Conservation (phyloP, 2,329 filamentous ascomycete species). For the Pseudogymnoascus sp. region DNA sequence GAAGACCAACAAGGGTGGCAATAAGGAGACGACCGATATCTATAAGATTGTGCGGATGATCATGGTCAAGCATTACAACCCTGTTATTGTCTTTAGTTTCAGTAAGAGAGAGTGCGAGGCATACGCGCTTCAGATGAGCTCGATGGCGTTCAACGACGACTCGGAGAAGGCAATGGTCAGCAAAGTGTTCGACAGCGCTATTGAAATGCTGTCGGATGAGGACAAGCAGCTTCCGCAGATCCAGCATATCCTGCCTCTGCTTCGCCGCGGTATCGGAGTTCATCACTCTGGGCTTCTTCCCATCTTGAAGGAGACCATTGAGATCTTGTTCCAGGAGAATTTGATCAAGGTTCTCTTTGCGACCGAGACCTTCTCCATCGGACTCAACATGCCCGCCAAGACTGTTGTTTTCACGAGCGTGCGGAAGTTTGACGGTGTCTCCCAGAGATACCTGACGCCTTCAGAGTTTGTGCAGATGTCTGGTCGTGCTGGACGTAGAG, state of each 20-base stretch:
- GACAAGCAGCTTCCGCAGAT: conserved; percentile 88
- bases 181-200: conserved; percentile 89
- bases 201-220: conserved; percentile 85
- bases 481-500: conserved; percentile 89
- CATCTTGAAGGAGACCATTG: conserved; percentile 96
- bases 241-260: conserved; percentile 75
- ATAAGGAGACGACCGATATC: conserved; percentile 68
- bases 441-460: conserved; percentile 75
- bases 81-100: conserved; percentile 98
- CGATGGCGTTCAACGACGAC: conserved; percentile 89
- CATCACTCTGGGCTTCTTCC: conserved; percentile 94
- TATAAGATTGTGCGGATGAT: conserved; percentile 99
- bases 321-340: conserved; percentile 97
- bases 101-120: conserved; percentile 95
- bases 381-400: conserved; percentile 97
- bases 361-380: conserved; percentile 97
- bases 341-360: conserved; percentile 97
- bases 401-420: conserved; percentile 98
- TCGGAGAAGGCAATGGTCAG: conserved; percentile 91
- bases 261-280: conserved; percentile 89
- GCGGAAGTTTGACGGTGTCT: conserved; percentile 84
- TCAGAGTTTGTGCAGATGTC: conserved; percentile 99
- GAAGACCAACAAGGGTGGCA: conserved; percentile 82
- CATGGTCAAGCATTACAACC: conserved; percentile 94
- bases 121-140: conserved; percentile 78